Conservation (phyloP, 2,329 filamentous ascomycete species). For the Claviceps digitariae region DNA sequence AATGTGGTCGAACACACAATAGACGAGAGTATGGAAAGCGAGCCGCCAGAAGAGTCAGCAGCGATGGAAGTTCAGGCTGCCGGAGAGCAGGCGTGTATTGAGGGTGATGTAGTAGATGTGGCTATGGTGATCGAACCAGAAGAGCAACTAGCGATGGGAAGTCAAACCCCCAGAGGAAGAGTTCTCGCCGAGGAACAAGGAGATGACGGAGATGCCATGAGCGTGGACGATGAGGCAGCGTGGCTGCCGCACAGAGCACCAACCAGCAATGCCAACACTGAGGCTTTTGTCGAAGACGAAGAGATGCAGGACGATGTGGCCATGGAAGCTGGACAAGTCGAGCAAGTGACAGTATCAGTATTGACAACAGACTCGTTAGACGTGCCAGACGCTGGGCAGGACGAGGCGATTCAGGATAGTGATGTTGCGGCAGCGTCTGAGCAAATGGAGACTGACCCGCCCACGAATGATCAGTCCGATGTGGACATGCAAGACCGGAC, state of each 20-base stretch:
- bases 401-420: neutral
- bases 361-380: neutral
- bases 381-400: neutral
- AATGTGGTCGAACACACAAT: neutral
- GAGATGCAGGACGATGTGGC: neutral
- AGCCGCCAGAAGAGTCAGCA: neutral
- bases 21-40: neutral
- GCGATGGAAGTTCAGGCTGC: neutral
- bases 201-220: neutral
- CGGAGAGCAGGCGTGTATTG: neutral
- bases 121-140: neutral
- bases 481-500: conserved; percentile 6
- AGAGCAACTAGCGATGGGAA: neutral
- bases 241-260: neutral
- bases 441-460: neutral
- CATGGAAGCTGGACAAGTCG: neutral
- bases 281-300: neutral
- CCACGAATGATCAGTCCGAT: neutral
- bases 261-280: neutral
- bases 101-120: neutral
- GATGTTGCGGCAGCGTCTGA: neutral
- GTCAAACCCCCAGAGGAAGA: neutral
- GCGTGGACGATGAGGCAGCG: neutral
- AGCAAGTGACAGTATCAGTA: neutral
- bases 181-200: neutral